Percentiles rank a stretch among this genome's conserved stretches.
phyloP scores from a whole-genome alignment of 306 rosid genomes.

The Clitoria ternatea region DNA sequence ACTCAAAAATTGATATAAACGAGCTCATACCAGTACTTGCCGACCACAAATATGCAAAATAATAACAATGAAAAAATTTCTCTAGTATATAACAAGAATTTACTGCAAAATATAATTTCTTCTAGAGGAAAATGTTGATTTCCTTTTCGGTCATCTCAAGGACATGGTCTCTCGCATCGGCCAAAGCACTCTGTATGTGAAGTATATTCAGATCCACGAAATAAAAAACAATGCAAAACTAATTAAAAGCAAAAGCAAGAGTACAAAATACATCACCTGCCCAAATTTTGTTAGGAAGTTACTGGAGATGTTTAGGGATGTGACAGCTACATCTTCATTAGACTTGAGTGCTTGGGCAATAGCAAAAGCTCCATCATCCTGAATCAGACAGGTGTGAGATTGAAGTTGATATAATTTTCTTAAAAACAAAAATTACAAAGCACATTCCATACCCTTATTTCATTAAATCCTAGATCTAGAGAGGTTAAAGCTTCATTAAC shows the following conservation, averaged over 20 bases:
- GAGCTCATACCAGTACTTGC: constrained; percentile 34
- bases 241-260: not conserved
- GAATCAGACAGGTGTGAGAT: constrained; percentile 17
- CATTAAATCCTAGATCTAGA: constrained; percentile 89
- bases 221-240: not conserved
- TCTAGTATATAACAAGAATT: constrained; percentile 10
- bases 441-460: constrained; percentile 68
- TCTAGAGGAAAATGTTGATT: constrained; percentile 68
- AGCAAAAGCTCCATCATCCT: constrained; percentile 98
- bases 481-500: constrained; percentile 94
- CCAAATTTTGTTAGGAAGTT: constrained; percentile 97
- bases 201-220: constrained; percentile 12
- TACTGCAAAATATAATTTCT: not conserved
- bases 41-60: constrained; percentile 28
- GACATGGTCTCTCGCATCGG: constrained; percentile 97
- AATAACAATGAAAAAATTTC: not conserved
- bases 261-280: constrained; percentile 48
- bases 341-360: constrained; percentile 98
- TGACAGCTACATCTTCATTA: constrained; percentile 76
- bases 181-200: constrained; percentile 71
- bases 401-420: constrained; percentile 10
- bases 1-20: constrained; percentile 36
- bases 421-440: not conserved
- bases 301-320: constrained; percentile 70
- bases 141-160: constrained; percentile 95